phyloP scores from a whole-genome alignment of 192 early-diverging fungal species.

The Podila clonocystis region DNA sequence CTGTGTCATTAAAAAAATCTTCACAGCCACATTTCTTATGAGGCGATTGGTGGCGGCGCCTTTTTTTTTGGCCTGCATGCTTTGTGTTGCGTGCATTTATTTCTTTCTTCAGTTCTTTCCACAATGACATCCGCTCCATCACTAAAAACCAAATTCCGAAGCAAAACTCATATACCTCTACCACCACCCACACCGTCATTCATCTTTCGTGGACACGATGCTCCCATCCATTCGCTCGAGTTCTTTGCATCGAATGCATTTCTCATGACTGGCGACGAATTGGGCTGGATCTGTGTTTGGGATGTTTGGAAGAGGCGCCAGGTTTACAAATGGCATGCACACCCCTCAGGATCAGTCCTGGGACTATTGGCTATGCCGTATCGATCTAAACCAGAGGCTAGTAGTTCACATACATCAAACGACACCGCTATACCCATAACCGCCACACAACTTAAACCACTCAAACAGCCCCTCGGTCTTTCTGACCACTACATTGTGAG shows the following conservation, averaged over 20 bases:
- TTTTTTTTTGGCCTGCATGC: not conserved
- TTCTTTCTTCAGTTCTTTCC: not conserved
- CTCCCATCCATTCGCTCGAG: slow-evolving; percentile 43
- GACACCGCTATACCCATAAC: not conserved
- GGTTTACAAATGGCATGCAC: slow-evolving; percentile 37
- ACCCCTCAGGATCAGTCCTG: slow-evolving; percentile 23
- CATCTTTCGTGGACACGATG: slow-evolving; percentile 53
- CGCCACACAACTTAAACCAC: not conserved
- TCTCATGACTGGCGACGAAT: slow-evolving; percentile 45
- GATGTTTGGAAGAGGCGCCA: slow-evolving; percentile 49
- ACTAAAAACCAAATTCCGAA: not conserved
- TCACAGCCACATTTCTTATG: not conserved
- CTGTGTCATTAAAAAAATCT: too few species aligned
- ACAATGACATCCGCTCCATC: not conserved
- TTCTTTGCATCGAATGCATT: slow-evolving; percentile 49
- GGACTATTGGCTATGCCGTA: slow-evolving; percentile 16
- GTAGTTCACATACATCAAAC: not conserved
- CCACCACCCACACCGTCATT: slow-evolving; percentile 44
- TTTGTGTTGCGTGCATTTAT: not conserved
- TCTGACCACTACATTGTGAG: slow-evolving; percentile 21
- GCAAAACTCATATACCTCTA: not conserved
- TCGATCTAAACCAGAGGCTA: not conserved
- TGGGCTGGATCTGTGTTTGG: slow-evolving; percentile 41
- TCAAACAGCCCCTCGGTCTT: not conserved
- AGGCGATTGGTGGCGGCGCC: not conserved